These are phyloP conservation scores for Benincasa hispida DNA, from an alignment of 306 rosid genomes.

Conservation along the genomic window DNA sequence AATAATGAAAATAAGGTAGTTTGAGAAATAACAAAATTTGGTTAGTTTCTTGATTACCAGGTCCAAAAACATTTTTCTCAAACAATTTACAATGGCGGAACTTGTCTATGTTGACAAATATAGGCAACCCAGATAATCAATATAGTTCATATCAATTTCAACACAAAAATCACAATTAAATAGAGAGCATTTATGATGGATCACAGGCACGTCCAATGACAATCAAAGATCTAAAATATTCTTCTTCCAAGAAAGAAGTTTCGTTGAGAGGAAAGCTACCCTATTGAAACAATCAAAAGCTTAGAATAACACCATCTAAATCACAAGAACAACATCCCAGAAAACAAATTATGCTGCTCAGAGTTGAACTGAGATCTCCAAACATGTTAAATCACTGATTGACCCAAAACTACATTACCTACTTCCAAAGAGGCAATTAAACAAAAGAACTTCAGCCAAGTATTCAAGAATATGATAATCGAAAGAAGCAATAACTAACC, in stretches of 20 bases:
- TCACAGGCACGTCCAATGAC: background rate
- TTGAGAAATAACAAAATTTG: background rate
- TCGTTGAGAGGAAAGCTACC: background rate
- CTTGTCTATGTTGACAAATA: background rate
- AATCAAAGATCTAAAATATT: background rate
- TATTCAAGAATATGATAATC: background rate
- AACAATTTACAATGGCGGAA: background rate
- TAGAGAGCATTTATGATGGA: background rate
- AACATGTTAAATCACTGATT: too few species aligned
- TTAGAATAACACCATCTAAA: background rate
- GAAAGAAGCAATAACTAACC: constrained; percentile 19
- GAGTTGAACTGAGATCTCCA: background rate
- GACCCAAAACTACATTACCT: too few species aligned
- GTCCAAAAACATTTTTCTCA: background rate
- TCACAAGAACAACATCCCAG: background rate
- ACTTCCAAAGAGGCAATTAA: background rate
- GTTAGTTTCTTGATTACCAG: background rate
- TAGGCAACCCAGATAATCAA: background rate
- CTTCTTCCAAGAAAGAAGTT: background rate
- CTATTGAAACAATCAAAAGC: background rate
- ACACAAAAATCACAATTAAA: background rate
- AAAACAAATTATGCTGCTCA: background rate
- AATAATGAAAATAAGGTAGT: background rate
- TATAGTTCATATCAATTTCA: background rate
- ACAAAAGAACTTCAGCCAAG: background rate